Evolutionary conservation across 768 basidiomycete genomes (phyloP).

Genomic region (Kwoniella botswanensis): DNA sequence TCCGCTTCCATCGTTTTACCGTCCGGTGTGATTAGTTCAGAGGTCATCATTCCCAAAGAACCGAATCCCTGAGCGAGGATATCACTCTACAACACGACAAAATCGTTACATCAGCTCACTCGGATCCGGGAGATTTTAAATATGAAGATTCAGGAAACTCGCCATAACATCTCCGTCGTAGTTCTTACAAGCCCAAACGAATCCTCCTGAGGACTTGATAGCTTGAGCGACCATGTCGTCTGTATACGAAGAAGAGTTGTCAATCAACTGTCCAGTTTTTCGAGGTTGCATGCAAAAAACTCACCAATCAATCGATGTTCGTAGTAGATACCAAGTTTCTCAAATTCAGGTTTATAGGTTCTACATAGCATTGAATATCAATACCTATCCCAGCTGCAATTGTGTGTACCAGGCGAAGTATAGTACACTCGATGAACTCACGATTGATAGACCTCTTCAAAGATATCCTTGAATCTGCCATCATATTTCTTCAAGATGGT

Average conservation of each 20-base stretch:
- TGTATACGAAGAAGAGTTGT: conserved; percentile 25
- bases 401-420: neutral
- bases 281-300: conserved; percentile 16
- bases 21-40: conserved; percentile 91
- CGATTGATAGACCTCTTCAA: conserved; percentile 92
- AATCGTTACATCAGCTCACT: neutral
- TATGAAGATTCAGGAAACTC: conserved; percentile 40
- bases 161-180: conserved; percentile 74
- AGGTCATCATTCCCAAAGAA: conserved; percentile 96
- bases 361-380: conserved; percentile 21
- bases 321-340: conserved; percentile 60
- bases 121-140: neutral
- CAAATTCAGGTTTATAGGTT: conserved; percentile 59
- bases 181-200: conserved; percentile 75
- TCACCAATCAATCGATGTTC: conserved; percentile 74
- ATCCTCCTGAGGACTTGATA: conserved; percentile 94
- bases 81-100: conserved; percentile 69
- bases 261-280: neutral
- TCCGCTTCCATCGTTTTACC: conserved; percentile 91
- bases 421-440: conserved; percentile 28
- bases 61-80: conserved; percentile 98
- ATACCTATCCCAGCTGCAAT: too few relatives aligned
- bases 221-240: conserved; percentile 90
- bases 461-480: conserved; percentile 98
- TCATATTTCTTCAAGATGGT: conserved; percentile 75